phyloP scores from a whole-genome alignment of 2,329 filamentous ascomycete genomes.

The Neodidymelliopsis sp. region DNA sequence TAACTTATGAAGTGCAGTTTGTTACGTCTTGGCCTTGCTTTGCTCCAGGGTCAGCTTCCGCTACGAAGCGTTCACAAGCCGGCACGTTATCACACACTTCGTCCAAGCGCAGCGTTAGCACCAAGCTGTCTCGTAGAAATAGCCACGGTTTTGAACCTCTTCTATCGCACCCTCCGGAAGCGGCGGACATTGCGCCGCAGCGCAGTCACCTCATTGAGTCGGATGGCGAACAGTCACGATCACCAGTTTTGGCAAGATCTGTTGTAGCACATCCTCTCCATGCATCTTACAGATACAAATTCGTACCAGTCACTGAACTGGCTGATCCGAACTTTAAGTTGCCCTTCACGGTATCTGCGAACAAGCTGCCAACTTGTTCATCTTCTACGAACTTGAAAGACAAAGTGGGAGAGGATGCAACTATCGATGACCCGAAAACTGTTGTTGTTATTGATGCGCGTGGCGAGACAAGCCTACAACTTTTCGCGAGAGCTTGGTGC shows the following conservation, averaged over 20 bases:
- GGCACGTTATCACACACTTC: conserved; percentile 39
- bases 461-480: conserved; percentile 70
- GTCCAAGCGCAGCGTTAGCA: conserved; percentile 41
- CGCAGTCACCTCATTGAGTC: conserved; percentile 31
- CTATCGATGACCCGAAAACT: conserved; percentile 32
- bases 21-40: conserved; percentile 63
- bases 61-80: conserved; percentile 33
- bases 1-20: conserved; percentile 62
- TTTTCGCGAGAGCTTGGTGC: conserved; percentile 75
- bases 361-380: conserved; percentile 25
- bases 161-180: conserved; percentile 44
- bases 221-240: conserved; percentile 21
- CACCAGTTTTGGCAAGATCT: conserved; percentile 7
- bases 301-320: conserved; percentile 45
- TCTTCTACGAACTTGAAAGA: conserved; percentile 19
- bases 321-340: conserved; percentile 36
- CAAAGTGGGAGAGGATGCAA: conserved; percentile 20
- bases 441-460: conserved; percentile 58
- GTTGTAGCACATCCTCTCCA: conserved; percentile 52
- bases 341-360: conserved; percentile 33
- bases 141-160: conserved; percentile 47
- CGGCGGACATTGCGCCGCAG: conserved; percentile 35
- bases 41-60: conserved; percentile 46
- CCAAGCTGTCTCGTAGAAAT: conserved; percentile 36
- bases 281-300: conserved; percentile 45